Evolutionary conservation across 1,284 basidiomycete genomes (phyloP).

Genomic region (Microbotryum intermedium): DNA sequence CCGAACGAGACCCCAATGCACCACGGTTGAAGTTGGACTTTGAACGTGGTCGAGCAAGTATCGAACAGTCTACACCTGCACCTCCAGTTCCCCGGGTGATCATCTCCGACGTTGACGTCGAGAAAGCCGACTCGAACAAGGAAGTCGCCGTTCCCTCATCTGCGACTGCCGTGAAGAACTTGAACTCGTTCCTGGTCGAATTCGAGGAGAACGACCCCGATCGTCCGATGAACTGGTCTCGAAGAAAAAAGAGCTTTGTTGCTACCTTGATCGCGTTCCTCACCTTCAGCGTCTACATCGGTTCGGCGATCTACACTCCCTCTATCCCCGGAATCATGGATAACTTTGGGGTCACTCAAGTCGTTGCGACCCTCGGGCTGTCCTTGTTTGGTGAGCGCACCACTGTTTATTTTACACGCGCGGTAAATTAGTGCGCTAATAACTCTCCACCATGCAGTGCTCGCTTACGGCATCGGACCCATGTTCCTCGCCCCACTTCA

Average conservation of each 20-base stretch:
- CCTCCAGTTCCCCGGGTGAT: too few relatives aligned
- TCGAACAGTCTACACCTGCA: too few relatives aligned
- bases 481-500: slow-evolving; percentile 38
- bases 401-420: too few relatives aligned
- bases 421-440: too few relatives aligned
- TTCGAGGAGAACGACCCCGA: slow-evolving; percentile 36
- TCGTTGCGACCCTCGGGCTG: slow-evolving; percentile 27
- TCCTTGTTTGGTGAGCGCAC: slow-evolving; percentile 12
- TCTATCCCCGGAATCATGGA: slow-evolving; percentile 27
- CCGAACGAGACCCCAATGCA: not conserved
- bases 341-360: slow-evolving; percentile 25
- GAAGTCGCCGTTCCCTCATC: not conserved
- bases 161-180: not conserved
- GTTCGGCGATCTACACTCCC: slow-evolving; percentile 34
- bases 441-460: not conserved
- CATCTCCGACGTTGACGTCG: too few relatives aligned
- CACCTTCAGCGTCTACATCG: slow-evolving; percentile 39
- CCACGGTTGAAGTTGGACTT: too few relatives aligned
- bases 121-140: too few relatives aligned
- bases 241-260: slow-evolving; percentile 34
- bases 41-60: too few relatives aligned
- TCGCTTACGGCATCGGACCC: slow-evolving; percentile 27
- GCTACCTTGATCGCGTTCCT: slow-evolving; percentile 35
- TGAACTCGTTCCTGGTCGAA: slow-evolving; percentile 32
- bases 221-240: slow-evolving; percentile 35